Evolutionary conservation across 2,329 filamentous ascomycete genomes (phyloP).

Genomic region (Periconia sp.): DNA sequence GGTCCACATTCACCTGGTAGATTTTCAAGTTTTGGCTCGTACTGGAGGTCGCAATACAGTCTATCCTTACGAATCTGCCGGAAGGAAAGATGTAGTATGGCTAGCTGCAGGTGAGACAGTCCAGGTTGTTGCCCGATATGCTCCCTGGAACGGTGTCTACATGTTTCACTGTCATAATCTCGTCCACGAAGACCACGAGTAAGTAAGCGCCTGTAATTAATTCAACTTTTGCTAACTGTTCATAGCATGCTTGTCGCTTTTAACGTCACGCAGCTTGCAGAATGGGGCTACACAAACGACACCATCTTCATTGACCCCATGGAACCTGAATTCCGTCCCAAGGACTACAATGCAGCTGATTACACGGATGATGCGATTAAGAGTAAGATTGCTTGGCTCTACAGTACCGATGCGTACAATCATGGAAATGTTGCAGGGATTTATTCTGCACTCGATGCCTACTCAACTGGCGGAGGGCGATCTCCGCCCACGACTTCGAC

Average conservation of each 20-base stretch:
- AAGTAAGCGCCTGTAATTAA: constrained; percentile 7
- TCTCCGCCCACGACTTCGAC: too few relatives aligned
- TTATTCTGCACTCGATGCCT: constrained; percentile 10
- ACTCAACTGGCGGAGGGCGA: too few relatives aligned
- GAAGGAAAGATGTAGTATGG: constrained; percentile 65
- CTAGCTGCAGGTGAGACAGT: constrained; percentile 55
- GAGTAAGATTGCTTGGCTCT: constrained; percentile 39
- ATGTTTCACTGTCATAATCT: constrained; percentile 57
- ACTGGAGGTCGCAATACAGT: constrained; percentile 52
- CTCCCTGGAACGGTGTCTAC: constrained; percentile 55
- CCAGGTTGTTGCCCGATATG: constrained; percentile 35
- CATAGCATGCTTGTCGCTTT: constrained; percentile 50
- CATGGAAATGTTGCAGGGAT: constrained; percentile 11
- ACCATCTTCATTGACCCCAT: constrained; percentile 42
- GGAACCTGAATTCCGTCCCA: constrained; percentile 34
- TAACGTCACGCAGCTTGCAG: constrained; percentile 48
- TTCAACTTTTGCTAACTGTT: constrained; percentile 7
- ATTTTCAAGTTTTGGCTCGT: constrained; percentile 61
- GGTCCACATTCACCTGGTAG: constrained; percentile 64
- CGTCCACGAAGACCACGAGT: constrained; percentile 53
- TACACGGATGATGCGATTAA: constrained; percentile 32
- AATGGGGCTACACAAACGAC: constrained; percentile 39
- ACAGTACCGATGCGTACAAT: constrained; percentile 38
- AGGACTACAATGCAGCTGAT: constrained; percentile 26
- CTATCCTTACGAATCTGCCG: constrained; percentile 60